Evolutionary conservation across 257 asterid genomes (phyloP).

Genomic region (Nyctanthes arbortristis): DNA sequence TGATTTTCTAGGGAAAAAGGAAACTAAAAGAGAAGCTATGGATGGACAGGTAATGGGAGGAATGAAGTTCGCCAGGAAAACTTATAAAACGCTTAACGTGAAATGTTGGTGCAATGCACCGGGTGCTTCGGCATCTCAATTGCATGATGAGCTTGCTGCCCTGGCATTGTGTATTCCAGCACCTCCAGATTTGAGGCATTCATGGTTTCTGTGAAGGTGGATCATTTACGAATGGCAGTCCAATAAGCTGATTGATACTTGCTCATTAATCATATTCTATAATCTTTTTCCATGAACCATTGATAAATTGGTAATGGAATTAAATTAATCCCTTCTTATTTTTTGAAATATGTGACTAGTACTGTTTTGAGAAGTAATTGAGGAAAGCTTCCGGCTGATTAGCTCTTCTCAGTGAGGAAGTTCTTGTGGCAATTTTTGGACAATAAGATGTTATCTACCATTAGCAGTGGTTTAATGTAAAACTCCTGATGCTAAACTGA

Average conservation of each 20-base stretch:
- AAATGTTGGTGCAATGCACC: conserved; percentile 86
- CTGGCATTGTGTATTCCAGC: conserved; percentile 77
- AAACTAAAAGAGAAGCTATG: too few relatives aligned
- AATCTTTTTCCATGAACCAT: conserved; percentile 13
- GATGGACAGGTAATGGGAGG: conserved; percentile 73
- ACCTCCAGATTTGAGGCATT: conserved; percentile 61
- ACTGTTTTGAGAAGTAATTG: conserved; percentile 85
- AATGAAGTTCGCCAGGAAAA: conserved; percentile 64
- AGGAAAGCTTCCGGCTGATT: conserved; percentile 86
- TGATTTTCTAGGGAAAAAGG: too few relatives aligned
- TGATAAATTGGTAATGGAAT: neutral
- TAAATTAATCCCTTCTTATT: conserved; percentile 1
- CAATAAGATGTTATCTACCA: conserved; percentile 73
- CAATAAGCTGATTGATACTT: conserved; percentile 7
- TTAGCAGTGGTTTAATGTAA: conserved; percentile 13
- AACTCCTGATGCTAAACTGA: conserved; percentile 2
- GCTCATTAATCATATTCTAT: neutral
- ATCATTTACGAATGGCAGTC: conserved; percentile 1
- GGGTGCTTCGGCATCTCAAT: conserved; percentile 79
- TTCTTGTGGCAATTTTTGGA: conserved; percentile 91
- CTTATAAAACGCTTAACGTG: conserved; percentile 79
- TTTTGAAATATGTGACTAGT: conserved; percentile 41
- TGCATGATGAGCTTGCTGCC: conserved; percentile 64
- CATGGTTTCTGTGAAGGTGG: neutral
- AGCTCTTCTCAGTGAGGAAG: conserved; percentile 80